Base-by-base conservation (phyloP, 108 stramenopile species). In the Poteriospumella lacustris region DNA sequence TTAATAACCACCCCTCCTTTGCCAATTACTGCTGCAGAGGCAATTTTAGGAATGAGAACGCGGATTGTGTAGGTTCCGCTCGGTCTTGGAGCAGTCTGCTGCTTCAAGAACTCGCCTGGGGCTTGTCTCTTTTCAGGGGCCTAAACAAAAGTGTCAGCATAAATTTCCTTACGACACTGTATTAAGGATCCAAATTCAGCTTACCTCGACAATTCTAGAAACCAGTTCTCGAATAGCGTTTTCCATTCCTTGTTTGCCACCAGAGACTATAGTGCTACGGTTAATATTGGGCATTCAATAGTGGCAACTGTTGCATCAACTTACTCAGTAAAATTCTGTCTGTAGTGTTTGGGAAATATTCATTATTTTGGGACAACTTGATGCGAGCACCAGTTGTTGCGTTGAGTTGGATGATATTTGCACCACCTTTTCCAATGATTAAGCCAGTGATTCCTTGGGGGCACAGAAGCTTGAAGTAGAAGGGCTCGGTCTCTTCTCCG, bases 311-410 rank as follows among this genome's bases (percentile, higher is more conserved):
- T 5, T 3, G 3, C 28, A 5, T 31, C 28, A 34, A 56, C 60
- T 64, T 64, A 64, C 60, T 12, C 5, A 33, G 29, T 31, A 64
- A 19, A 31, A 64, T 64, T 12, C 60, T 3, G 9, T 64, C 60
- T 31, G 15, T 33, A 34, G 60, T 12, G 28, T 9, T 24, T 19
- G 60, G 60, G 60, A 64, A 64, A 24, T 12, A 33, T 64, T 64
- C 60, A 64, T 33, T 5, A 64, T 19, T 64, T 64, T 64, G 60
- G 3, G 60, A 64, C 9, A 64, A 24, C 36, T 64, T 64, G 36
- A 64, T 33, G 5, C 36, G 28, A 24, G 60, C 60, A 64, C 60
- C 60, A 64, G 33, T 12, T 19, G 60, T 34, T 12, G 60, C 15
- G 9, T 64, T 64, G 9, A 64, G 28, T 9, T 64, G 15, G 36